phyloP scores from a whole-genome alignment of 2,329 filamentous ascomycete species.

The Huntiella abstrusa region DNA sequence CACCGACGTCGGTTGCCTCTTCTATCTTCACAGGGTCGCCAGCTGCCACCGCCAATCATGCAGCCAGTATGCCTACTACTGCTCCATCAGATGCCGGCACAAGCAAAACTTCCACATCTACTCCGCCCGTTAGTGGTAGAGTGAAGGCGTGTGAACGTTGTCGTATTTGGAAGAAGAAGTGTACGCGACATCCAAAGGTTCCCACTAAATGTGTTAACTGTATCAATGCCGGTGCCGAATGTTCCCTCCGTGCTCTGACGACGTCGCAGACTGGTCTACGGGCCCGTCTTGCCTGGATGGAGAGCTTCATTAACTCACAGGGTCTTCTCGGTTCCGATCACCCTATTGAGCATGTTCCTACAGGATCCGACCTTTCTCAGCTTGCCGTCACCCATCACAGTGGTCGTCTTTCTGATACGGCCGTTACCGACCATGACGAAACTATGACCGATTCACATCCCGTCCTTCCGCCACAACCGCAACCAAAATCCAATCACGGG shows the following conservation, averaged over 20 bases:
- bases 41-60: neutral
- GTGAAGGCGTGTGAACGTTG: slow-evolving; percentile 8
- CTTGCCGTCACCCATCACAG: neutral
- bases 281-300: slow-evolving; percentile 3
- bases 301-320: slow-evolving; percentile 4
- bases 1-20: neutral
- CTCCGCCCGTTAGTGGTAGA: neutral
- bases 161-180: slow-evolving; percentile 7
- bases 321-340: slow-evolving; percentile 1
- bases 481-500: neutral
- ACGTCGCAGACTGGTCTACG: slow-evolving; percentile 4
- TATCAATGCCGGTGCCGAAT: slow-evolving; percentile 8
- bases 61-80: neutral
- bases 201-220: slow-evolving; percentile 7
- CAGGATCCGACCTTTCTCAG: slow-evolving; percentile 1
- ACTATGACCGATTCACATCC: neutral
- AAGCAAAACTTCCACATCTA: neutral
- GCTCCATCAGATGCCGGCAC: neutral
- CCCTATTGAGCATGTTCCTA: slow-evolving; percentile 6
- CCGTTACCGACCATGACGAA: neutral
- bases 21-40: neutral
- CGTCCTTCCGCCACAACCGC: neutral
- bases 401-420: neutral
- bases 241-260: slow-evolving; percentile 5
- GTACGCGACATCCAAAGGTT: slow-evolving; percentile 5